Percentiles rank a stretch among this genome's conserved stretches.
Conservation (phyloP, 371 early-diverging fungal genomes). For the Rhizopus delemar region DNA sequence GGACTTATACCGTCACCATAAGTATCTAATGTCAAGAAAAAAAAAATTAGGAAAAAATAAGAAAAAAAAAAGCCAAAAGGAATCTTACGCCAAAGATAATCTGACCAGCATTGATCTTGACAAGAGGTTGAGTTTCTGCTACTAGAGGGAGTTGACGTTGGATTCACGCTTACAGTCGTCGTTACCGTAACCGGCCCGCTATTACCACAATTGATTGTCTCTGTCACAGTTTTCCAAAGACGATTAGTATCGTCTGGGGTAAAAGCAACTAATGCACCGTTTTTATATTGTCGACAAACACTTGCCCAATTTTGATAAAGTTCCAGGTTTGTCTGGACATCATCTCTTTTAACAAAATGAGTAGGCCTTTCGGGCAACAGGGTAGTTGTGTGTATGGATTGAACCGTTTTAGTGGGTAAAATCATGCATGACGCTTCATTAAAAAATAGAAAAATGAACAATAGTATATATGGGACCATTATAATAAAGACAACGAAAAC, state of each 20-base stretch:
- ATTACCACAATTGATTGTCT: slow-evolving; percentile 41
- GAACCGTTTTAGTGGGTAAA: slow-evolving; percentile 11
- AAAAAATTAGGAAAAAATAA: background rate
- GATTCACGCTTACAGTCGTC: slow-evolving; percentile 18
- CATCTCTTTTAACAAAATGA: slow-evolving; percentile 27
- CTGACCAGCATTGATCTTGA: slow-evolving; percentile 41
- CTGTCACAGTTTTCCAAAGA: slow-evolving; percentile 38
- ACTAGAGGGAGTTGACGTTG: slow-evolving; percentile 8
- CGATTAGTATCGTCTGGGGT: slow-evolving; percentile 9
- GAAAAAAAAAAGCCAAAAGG: background rate
- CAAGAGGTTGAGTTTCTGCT: slow-evolving; percentile 9
- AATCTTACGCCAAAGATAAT: slow-evolving; percentile 46
- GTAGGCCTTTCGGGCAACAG: background rate
- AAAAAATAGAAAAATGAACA: background rate
- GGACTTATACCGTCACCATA: slow-evolving; percentile 46
- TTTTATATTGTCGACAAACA: slow-evolving; percentile 21
- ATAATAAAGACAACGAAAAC: slow-evolving; percentile 4
- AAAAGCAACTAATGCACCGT: slow-evolving; percentile 10
- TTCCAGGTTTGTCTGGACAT: slow-evolving; percentile 26
- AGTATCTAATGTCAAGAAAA: slow-evolving; percentile 30
- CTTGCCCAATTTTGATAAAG: slow-evolving; percentile 38
- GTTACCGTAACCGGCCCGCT: slow-evolving; percentile 44
- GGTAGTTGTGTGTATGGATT: background rate
- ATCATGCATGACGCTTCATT: slow-evolving; percentile 5
- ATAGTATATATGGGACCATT: background rate